Evolutionary conservation across 768 basidiomycete species (phyloP), one percentile per base, ranked within the genome.

Genomic region (Boletus rubroflammeus): DNA sequence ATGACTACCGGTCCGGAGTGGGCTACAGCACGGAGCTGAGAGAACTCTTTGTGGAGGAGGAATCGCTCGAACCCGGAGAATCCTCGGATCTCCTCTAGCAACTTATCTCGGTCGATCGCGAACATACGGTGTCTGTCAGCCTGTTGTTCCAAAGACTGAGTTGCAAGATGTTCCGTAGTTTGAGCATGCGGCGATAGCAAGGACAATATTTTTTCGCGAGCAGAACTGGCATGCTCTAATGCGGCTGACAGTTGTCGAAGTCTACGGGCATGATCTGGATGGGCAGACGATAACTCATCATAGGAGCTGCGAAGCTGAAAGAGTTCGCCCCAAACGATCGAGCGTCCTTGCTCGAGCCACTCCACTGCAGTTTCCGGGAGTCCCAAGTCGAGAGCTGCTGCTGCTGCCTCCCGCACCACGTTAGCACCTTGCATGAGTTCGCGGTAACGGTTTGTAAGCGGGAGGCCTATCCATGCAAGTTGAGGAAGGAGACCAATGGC

Each of bases 281-380:
- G 17, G 0, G 14, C n/a, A 13, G 41, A 25, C 1, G 49, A 34
- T 7, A 61, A 26, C 9, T 61, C 55, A 4, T 49, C 39, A 1
- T 35, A 35, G 5, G 59, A 50, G 14, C 29, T 51, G 23, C 55
- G 59, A 17, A 61, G 60, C 29, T 53, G 53, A 11, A 61, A 45
- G 7, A 56, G 9, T 19, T 60, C 49, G 0, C 51, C 58, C 58
- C 51, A 59, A 2, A 61, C 54, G 13, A 62, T 38, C 1, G 52
- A 62, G 3, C 60, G 60, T 9, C 56, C 61, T 38, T 62, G 50
- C 21, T 62, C 61, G 19, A 62, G 49, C 60, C 57, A 62, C 15
- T 62, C 62, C 8, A 62, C 53, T 0, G 61, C 59, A 0, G 39
- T 43, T 17, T 50, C 7, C 15, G 44, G 45, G 5, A 11, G n/a